Evolutionary conservation across 2,329 filamentous ascomycete species (phyloP), one percentile per base, ranked within the genome.

Genomic region (Magnaporthiopsis incrustans): DNA sequence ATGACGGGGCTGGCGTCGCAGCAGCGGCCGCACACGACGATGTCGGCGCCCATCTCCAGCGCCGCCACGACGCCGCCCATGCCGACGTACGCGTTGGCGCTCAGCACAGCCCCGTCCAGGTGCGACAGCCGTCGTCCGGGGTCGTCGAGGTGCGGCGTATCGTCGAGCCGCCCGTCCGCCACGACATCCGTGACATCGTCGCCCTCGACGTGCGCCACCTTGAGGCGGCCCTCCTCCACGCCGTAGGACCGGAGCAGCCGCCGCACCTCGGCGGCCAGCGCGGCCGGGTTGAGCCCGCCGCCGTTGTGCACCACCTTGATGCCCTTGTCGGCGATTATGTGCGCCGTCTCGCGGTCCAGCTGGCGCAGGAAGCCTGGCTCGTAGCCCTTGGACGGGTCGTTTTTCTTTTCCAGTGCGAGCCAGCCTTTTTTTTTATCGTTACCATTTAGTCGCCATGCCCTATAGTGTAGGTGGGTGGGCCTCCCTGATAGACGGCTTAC

Each of bases 31-130:
- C 79, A 82, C 2, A 82, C 76, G 60, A 83, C 73, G 27, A 83
- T 80, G 25, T 80, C 75, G 1, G 79, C 80, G 0, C 79, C 79
- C 0, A 68, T 69, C 4, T 73, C 70, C 0, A 82, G 71, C 2
- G 75, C 81, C 30, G 73, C 72, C 7, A 76, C 74, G 18, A 84
- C 82, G 4, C 76, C 80, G 64, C 79, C 73, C 18, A 78, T 79
- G 0, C 84, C 83, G 2, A 82, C 76, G 66, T 84, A 85, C 6
- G 77, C 81, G 57, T 84, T 81, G 56, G 82, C 81, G 38, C 59
- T 53, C 38, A 67, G 64, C 30, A 62, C 56, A 10, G 63, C 53
- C 33, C 61, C 53, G 22, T 57, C 61, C 4, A 63, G 32, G 12
- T 35, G 27, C 3, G 57, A 18, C n/a, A 66, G 26, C 4, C n/a